Conservation (phyloP, 306 rosid genomes). For the Luffa acutangula region DNA sequence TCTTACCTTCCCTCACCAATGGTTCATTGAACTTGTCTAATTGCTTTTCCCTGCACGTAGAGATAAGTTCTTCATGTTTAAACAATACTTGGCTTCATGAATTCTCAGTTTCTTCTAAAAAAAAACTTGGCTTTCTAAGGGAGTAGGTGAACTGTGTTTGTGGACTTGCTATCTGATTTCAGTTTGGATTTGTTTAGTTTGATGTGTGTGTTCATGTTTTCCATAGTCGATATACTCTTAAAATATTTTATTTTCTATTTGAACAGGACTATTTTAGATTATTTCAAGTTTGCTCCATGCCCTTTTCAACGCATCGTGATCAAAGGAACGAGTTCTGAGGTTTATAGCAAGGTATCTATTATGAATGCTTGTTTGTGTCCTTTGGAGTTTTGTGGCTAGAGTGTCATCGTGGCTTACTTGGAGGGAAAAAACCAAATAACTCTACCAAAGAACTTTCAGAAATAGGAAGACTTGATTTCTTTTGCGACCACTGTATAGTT, state of each 20-base stretch:
- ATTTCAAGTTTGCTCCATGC: constrained; percentile 69
- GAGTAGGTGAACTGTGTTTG: background rate
- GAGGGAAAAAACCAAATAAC: background rate
- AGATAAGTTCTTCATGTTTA: background rate
- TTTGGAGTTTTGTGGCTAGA: background rate
- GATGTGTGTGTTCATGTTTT: background rate
- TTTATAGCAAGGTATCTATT: constrained; percentile 31
- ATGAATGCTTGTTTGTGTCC: background rate
- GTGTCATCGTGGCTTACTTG: background rate
- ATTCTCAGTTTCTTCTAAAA: too few species aligned
- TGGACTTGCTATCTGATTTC: background rate
- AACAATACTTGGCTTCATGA: background rate
- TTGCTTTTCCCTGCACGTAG: background rate
- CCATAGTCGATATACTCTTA: background rate
- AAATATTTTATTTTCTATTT: background rate
- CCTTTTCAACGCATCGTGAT: constrained; percentile 58
- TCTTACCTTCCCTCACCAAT: background rate
- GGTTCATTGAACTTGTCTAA: background rate
- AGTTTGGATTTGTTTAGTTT: background rate
- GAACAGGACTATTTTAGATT: constrained; percentile 56
- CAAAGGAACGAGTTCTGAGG: constrained; percentile 16
- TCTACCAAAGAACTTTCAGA: background rate
- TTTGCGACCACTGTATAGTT: background rate
- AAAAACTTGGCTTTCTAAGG: background rate
- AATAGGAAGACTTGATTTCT: background rate